Base-by-base conservation (phyloP, 1,284 basidiomycete genomes). In the Coriolopsis trogii region DNA sequence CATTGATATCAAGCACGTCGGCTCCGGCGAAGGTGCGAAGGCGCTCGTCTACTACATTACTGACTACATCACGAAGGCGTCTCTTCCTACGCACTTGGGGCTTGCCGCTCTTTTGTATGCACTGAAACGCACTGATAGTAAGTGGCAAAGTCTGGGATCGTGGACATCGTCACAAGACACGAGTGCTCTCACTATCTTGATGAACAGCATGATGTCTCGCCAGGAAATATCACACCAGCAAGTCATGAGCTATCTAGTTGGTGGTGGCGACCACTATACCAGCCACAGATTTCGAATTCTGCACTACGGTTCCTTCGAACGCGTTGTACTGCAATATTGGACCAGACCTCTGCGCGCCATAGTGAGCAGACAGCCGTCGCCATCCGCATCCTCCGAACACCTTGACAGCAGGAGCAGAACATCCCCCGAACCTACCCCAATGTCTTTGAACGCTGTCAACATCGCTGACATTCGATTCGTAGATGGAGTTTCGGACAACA, bases 1-100 rank as follows among this genome's bases (percentile, higher is more conserved):
- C 43, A 68, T 65, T 58, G 68, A 71, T 37, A 61, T 68, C 2
- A 70, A 70, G 31, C 66, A 55, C 40, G 62, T 71, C 3, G 65
- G 62, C 1, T 70, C 67, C 7, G 67, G 68, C 0, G 55, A 61
- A 13, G 59, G 62, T 0, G 64, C 68, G 0, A 69, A 67, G 28
- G 66, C 67, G 0, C 48, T 69, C 6, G 20, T 67, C 0, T 41
- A 29, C 26, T 41, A 41, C n/a, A 10, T 41, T 3, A 41, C 40
- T 3, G 40, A 41, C 26, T 41, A 41, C 26, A 41, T 41, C 25
- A 41, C 40, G 3, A 41, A 65, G 63, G 2, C 25, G 0, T 7
- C 40, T n/a, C n/a, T 36, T 1, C 33, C 33, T 1, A 8, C 33
- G 2, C 33, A 36, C 6, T 20, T 36, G 1, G 33, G 33, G 16